Evolutionary conservation across 371 early-diverging fungal genomes (phyloP).

Genomic region (Saksenaea oblongispora): DNA sequence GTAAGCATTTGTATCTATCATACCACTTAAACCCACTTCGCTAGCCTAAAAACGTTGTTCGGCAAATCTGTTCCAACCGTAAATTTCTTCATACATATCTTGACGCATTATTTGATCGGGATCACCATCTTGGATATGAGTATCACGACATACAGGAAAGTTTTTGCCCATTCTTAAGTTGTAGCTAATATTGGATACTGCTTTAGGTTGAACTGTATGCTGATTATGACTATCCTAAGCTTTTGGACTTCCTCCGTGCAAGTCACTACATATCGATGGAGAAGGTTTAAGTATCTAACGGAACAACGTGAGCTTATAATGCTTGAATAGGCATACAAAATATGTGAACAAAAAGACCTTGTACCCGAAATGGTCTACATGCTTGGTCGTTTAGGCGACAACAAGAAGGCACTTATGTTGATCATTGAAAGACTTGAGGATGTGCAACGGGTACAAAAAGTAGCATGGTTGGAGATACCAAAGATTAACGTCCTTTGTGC

Average conservation of each 20-base stretch:
- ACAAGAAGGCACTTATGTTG: conserved; percentile 86
- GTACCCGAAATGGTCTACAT: conserved; percentile 96
- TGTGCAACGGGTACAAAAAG: conserved; percentile 71
- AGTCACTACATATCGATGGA: conserved; percentile 80
- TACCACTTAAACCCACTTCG: neutral
- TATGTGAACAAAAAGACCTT: conserved; percentile 83
- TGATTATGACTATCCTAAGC: conserved; percentile 75
- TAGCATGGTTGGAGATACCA: neutral
- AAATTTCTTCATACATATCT: conserved; percentile 82
- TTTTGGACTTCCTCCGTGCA: conserved; percentile 82
- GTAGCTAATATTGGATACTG: neutral
- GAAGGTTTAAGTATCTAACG: conserved; percentile 35
- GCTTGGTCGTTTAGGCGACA: conserved; percentile 96
- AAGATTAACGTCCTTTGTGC: neutral
- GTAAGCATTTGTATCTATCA: conserved; percentile 5
- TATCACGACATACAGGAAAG: conserved; percentile 80
- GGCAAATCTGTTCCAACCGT: conserved; percentile 57
- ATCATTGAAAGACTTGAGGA: conserved; percentile 89
- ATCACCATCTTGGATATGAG: conserved; percentile 72
- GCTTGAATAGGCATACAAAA: conserved; percentile 67
- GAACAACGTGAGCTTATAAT: neutral
- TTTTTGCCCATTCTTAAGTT: neutral
- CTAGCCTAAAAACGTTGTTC: conserved; percentile 66
- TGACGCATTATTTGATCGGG: conserved; percentile 81
- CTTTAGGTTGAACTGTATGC: conserved; percentile 85